Conservation (phyloP, 768 basidiomycete species). For the Amanita rubescens region DNA sequence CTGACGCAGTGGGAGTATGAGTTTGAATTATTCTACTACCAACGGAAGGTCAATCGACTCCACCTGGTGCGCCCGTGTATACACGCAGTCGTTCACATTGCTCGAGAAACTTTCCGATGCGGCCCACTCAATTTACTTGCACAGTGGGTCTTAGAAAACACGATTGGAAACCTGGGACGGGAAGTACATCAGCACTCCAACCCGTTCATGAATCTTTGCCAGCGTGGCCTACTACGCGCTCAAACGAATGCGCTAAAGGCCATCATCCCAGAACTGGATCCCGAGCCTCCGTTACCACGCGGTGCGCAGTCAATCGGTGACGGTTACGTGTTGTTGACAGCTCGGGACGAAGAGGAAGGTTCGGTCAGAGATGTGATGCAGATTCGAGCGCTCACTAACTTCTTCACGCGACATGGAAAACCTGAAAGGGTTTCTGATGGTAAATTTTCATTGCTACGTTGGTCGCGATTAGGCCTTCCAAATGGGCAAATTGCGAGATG, state of each 20-base stretch:
- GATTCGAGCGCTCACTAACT: not conserved
- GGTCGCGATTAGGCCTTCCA: slow-evolving; percentile 28
- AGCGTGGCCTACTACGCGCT: slow-evolving; percentile 12
- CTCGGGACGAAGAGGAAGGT: not conserved
- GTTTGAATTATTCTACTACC: slow-evolving; percentile 29
- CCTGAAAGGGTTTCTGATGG: not conserved
- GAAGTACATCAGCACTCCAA: slow-evolving; percentile 22
- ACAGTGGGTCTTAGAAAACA: slow-evolving; percentile 26
- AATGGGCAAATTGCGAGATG: slow-evolving; percentile 31
- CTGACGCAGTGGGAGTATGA: slow-evolving; percentile 22
- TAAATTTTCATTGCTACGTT: slow-evolving; percentile 12
- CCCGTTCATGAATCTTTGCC: slow-evolving; percentile 20
- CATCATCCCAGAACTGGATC: slow-evolving; percentile 9
- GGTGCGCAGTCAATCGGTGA: slow-evolving; percentile 7
- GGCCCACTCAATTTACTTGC: slow-evolving; percentile 15
- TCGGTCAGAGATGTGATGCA: not conserved
- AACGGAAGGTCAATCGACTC: slow-evolving; percentile 16
- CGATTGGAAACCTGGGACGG: slow-evolving; percentile 8
- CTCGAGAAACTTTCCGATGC: slow-evolving; percentile 14
- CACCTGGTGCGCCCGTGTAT: slow-evolving; percentile 28
- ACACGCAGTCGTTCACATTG: slow-evolving; percentile 24
- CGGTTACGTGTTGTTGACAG: slow-evolving; percentile 8
- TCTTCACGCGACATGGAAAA: not conserved
- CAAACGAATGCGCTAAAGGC: slow-evolving; percentile 16
- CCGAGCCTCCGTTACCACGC: not conserved